phyloP scores from a whole-genome alignment of 768 basidiomycete species.

The Cantharellus anzutake region DNA sequence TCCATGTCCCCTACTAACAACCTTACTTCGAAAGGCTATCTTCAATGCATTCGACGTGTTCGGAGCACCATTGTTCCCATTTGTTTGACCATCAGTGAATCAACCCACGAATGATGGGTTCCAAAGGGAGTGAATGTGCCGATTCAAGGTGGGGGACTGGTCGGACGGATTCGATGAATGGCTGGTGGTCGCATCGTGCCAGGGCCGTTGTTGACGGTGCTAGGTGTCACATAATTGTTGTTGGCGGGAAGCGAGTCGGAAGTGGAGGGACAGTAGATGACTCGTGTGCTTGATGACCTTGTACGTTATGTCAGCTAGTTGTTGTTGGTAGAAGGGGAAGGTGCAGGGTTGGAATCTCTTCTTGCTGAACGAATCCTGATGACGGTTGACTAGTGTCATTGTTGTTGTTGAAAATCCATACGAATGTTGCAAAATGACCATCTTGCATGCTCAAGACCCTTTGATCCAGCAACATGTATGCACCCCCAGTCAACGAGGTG shows the following conservation, averaged over 20 bases:
- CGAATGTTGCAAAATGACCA: too few relatives aligned
- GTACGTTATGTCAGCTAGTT: too few relatives aligned
- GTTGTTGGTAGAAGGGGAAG: background rate
- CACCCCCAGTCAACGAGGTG: too few relatives aligned
- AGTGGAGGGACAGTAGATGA: too few relatives aligned
- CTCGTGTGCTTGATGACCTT: too few relatives aligned
- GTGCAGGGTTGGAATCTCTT: background rate
- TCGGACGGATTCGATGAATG: conserved; percentile 47
- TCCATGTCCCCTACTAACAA: conserved; percentile 84
- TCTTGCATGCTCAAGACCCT: too few relatives aligned
- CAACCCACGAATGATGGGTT: conserved; percentile 82
- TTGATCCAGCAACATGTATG: too few relatives aligned
- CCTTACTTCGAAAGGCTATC: conserved; percentile 88
- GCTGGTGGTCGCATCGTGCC: too few relatives aligned
- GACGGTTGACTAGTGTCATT: background rate
- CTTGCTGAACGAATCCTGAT: background rate
- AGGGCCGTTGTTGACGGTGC: too few relatives aligned
- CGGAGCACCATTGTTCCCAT: conserved; percentile 35
- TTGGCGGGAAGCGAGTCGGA: too few relatives aligned
- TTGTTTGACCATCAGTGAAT: conserved; percentile 64
- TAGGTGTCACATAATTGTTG: too few relatives aligned
- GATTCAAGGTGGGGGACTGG: conserved; percentile 92
- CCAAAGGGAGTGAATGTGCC: conserved; percentile 74
- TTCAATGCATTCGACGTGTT: conserved; percentile 59
- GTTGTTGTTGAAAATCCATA: background rate